Evolutionary conservation across 1,284 basidiomycete species (phyloP).

Genomic region (Malassezia japonica): DNA sequence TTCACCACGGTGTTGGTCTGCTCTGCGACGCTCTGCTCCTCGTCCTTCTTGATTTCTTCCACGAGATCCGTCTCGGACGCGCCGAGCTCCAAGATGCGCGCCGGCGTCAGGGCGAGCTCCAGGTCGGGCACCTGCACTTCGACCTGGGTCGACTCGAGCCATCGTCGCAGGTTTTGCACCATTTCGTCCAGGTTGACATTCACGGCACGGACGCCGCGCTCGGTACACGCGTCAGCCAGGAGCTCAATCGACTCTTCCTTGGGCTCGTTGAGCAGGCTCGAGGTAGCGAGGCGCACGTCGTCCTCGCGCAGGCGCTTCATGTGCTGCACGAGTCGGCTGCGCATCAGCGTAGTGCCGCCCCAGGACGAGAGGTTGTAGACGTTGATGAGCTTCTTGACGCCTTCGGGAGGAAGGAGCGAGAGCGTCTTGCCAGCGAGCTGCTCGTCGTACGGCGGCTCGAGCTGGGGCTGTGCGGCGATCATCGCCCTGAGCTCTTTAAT

Average conservation of each 20-base stretch:
- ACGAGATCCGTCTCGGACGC: constrained; percentile 15
- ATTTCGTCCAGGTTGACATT: constrained; percentile 4
- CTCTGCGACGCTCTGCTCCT: constrained; percentile 21
- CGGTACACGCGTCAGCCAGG: constrained; percentile 29
- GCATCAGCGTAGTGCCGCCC: constrained; percentile 24
- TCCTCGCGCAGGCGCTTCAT: constrained; percentile 26
- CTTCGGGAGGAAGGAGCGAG: constrained; percentile 6
- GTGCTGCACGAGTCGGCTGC: constrained; percentile 25
- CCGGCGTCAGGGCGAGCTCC: constrained; percentile 21
- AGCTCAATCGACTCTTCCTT: constrained; percentile 17
- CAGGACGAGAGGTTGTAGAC: constrained; percentile 29
- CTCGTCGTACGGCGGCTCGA: background rate
- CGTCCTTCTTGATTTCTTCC: constrained; percentile 15
- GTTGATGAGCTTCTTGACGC: background rate
- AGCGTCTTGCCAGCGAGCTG: constrained; percentile 2
- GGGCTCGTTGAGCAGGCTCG: constrained; percentile 13
- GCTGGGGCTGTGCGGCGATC: background rate
- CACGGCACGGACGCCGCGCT: constrained; percentile 24
- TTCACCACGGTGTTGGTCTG: constrained; percentile 33
- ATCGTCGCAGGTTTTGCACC: background rate
- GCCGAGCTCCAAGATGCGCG: constrained; percentile 16
- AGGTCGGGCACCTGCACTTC: background rate
- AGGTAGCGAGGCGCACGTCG: constrained; percentile 24
- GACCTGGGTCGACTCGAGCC: constrained; percentile 4
- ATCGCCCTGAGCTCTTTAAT: constrained; percentile 20